Conservation (phyloP, 768 basidiomycete species). For the Phylloporus sp. region DNA sequence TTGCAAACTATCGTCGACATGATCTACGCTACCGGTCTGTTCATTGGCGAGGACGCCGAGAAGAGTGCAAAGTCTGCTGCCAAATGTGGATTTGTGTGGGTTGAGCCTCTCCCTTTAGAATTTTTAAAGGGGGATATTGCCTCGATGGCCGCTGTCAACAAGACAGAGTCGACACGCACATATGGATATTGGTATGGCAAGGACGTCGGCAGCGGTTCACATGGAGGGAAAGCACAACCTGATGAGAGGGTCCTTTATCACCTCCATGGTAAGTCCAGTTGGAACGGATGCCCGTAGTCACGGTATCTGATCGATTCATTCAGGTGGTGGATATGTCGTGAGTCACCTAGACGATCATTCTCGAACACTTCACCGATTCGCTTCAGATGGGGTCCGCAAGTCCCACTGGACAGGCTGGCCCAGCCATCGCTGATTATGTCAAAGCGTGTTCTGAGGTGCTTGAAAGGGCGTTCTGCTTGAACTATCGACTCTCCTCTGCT, state of each 20-base stretch:
- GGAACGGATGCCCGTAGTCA: too few relatives aligned
- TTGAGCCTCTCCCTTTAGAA: background rate
- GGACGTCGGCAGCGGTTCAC: background rate
- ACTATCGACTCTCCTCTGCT: conserved; percentile 3
- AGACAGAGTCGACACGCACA: background rate
- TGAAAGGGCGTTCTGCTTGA: conserved; percentile 1
- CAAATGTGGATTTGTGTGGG: conserved; percentile 1
- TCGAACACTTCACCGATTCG: background rate
- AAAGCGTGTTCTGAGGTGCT: background rate
- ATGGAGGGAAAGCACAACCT: conserved; percentile 2
- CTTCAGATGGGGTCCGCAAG: conserved; percentile 1
- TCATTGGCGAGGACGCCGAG: conserved; percentile 2
- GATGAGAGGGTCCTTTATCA: conserved; percentile 5
- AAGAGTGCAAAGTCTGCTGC: conserved; percentile 1
- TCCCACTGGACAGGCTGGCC: background rate
- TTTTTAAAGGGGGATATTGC: conserved; percentile 3
- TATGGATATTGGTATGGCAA: conserved; percentile 5
- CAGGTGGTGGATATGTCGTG: conserved; percentile 3
- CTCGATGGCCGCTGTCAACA: background rate
- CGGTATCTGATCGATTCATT: background rate
- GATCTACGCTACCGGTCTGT: conserved; percentile 1
- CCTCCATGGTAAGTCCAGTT: background rate
- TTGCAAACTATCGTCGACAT: background rate
- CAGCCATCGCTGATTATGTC: background rate
- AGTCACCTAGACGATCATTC: background rate